Conservation (phyloP, 306 rosid species). For the Malus sylvestris region DNA sequence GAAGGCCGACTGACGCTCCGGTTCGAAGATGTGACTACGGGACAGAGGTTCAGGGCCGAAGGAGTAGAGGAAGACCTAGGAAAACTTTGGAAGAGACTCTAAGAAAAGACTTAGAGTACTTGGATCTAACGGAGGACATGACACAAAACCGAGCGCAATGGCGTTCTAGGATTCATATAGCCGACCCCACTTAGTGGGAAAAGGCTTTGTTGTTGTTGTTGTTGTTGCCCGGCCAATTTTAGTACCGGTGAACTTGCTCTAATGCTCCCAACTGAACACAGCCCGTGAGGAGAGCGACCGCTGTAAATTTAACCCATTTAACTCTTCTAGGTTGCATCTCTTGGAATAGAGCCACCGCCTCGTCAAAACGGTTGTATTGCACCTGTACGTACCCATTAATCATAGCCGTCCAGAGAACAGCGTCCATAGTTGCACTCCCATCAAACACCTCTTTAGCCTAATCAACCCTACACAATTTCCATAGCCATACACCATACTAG, state of each 20-base stretch:
- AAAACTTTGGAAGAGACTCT: no score
- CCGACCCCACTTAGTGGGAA: no score
- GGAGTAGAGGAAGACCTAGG: no score
- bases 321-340: constrained; percentile 56
- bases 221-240: constrained; percentile 3
- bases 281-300: constrained; percentile 61
- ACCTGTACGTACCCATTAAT: constrained; percentile 67
- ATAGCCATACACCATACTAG: constrained; percentile 65
- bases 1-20: no score
- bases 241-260: constrained; percentile 59
- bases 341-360: neutral
- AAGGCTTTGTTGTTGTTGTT: no score
- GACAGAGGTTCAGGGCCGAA: no score
- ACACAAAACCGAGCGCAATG: no score
- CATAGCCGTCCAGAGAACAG: constrained; percentile 71
- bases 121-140: no score
- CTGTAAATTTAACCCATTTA: constrained; percentile 48
- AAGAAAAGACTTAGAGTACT: no score
- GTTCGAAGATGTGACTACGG: no score
- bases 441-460: constrained; percentile 57
- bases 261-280: constrained; percentile 65
- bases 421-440: constrained; percentile 46
- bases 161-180: no score
- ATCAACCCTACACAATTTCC: constrained; percentile 52
- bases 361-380: constrained; percentile 10